phyloP scores from a whole-genome alignment of 257 asterid genomes.

The Henckelia pumila region DNA sequence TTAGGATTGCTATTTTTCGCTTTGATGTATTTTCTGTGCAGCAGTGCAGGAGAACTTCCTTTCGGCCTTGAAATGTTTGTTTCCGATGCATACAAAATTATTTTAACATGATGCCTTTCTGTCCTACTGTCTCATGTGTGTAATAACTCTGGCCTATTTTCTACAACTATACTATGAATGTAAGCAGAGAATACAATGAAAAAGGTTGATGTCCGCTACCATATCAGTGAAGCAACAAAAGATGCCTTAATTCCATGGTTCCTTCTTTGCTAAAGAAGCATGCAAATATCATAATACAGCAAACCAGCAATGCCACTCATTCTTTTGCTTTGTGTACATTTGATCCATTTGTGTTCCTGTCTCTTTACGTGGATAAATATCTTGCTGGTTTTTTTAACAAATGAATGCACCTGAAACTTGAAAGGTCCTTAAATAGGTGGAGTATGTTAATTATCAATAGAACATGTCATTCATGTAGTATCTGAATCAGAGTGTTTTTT shows the following conservation, averaged over 20 bases:
- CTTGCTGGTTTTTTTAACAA: background rate
- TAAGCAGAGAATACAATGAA: background rate
- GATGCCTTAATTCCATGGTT: slow-evolving; percentile 3
- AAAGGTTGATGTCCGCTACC: background rate
- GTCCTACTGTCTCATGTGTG: slow-evolving; percentile 13
- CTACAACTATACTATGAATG: background rate
- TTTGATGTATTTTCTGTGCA: background rate
- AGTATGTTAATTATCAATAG: background rate
- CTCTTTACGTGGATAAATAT: slow-evolving; percentile 1
- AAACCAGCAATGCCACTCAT: background rate
- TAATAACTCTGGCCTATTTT: background rate
- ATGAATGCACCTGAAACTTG: background rate
- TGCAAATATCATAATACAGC: background rate
- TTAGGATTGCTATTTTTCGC: slow-evolving; percentile 11
- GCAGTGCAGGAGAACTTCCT: slow-evolving; percentile 1
- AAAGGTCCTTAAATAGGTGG: background rate
- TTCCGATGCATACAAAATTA: background rate
- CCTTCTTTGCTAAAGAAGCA: slow-evolving; percentile 13
- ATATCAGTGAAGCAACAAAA: background rate
- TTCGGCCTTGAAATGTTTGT: slow-evolving; percentile 14
- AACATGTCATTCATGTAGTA: slow-evolving; percentile 1
- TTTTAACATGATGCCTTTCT: background rate
- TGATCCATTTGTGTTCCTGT: background rate
- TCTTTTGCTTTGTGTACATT: background rate
- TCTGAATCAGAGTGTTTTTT: background rate